A percentile compares a stretch with the other conserved stretches of the same genome.
Conservation (phyloP, 1,139 yeast species). For the Ashbya aceris region DNA sequence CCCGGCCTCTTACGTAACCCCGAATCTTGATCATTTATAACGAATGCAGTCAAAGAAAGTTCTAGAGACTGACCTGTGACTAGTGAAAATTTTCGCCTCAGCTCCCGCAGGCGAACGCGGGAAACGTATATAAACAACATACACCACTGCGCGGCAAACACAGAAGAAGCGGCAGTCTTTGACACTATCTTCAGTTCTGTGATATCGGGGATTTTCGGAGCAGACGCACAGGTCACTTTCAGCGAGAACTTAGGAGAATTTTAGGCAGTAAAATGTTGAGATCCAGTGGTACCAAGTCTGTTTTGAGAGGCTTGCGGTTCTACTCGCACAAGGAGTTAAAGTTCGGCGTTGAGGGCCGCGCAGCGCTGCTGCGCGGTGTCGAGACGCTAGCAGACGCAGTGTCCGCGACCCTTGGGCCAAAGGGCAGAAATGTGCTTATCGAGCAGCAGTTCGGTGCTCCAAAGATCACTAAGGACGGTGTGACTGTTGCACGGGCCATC, state of each 20-base stretch:
- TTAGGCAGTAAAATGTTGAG: not conserved
- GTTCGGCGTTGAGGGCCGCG: slow-evolving; percentile 98
- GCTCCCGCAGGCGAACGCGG: too few relatives aligned
- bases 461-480: slow-evolving; percentile 99
- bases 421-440: slow-evolving; percentile 94
- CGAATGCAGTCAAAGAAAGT: too few relatives aligned
- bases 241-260: not conserved
- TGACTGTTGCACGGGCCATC: slow-evolving; percentile 89
- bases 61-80: too few relatives aligned
- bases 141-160: too few relatives aligned
- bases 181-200: slow-evolving; percentile 1
- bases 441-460: slow-evolving; percentile 98
- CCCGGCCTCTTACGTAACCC: too few relatives aligned
- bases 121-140: too few relatives aligned
- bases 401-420: slow-evolving; percentile 94
- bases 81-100: too few relatives aligned
- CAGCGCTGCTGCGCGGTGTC: slow-evolving; percentile 91
- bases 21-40: too few relatives aligned
- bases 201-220: slow-evolving; percentile 2
- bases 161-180: too few relatives aligned
- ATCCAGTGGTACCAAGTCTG: not conserved
- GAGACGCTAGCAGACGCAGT: slow-evolving; percentile 96
- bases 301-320: slow-evolving; percentile 13
- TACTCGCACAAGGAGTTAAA: slow-evolving; percentile 88
- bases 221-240: not conserved